phyloP scores from a whole-genome alignment of 2,329 filamentous ascomycete genomes.

The Aspergillus terreus region DNA sequence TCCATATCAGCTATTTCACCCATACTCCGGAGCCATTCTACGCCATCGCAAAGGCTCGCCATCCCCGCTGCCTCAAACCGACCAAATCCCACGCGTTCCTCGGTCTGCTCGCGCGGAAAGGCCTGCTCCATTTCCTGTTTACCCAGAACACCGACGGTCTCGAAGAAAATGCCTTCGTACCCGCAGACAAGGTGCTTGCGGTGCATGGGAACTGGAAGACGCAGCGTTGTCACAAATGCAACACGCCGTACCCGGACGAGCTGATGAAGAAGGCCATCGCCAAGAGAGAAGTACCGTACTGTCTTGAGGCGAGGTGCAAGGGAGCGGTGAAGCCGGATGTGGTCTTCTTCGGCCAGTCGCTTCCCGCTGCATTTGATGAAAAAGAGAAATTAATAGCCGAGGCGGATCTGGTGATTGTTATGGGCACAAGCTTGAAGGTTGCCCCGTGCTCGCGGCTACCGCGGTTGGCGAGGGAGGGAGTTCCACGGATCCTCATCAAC shows the following conservation, averaged over 20 bases:
- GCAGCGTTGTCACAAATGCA: slow-evolving; percentile 80
- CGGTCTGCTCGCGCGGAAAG: slow-evolving; percentile 67
- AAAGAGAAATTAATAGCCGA: slow-evolving; percentile 48
- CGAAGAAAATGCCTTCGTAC: slow-evolving; percentile 76
- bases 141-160: slow-evolving; percentile 92
- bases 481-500: slow-evolving; percentile 76
- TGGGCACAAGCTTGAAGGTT: slow-evolving; percentile 76
- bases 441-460: slow-evolving; percentile 77
- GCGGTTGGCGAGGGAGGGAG: slow-evolving; percentile 51
- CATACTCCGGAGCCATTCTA: slow-evolving; percentile 59
- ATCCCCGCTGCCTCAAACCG: slow-evolving; percentile 77
- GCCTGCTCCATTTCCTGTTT: slow-evolving; percentile 73
- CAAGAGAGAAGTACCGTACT: slow-evolving; percentile 64
- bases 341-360: slow-evolving; percentile 74
- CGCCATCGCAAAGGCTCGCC: slow-evolving; percentile 76
- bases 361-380: slow-evolving; percentile 59
- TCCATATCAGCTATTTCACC: slow-evolving; percentile 79
- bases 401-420: slow-evolving; percentile 69
- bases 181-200: slow-evolving; percentile 69
- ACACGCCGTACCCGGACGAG: slow-evolving; percentile 60
- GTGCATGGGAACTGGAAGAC: slow-evolving; percentile 83
- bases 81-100: slow-evolving; percentile 84
- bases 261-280: slow-evolving; percentile 65
- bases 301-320: slow-evolving; percentile 54
- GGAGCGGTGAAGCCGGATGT: slow-evolving; percentile 83